Percentiles rank a stretch among this genome's conserved stretches.
phyloP scores from a whole-genome alignment of 176 grass and related monocot species.

The Phoenix roebelenii region DNA sequence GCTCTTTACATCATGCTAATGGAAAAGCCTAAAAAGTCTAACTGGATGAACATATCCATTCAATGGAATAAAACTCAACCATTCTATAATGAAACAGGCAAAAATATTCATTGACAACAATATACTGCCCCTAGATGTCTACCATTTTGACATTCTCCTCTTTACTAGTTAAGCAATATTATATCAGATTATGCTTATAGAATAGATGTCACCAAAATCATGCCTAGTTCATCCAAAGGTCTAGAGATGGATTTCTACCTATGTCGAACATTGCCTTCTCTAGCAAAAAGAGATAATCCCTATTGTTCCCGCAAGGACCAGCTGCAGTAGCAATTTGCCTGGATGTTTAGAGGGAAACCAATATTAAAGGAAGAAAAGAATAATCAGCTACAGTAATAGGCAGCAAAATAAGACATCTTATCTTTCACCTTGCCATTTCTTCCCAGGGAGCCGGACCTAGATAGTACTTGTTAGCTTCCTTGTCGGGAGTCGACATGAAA shows the following conservation, averaged over 20 bases:
- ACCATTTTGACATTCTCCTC: too few relatives aligned
- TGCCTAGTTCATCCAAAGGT: neutral
- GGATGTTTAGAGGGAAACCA: constrained; percentile 5
- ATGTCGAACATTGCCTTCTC: constrained; percentile 85
- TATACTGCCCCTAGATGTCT: too few relatives aligned
- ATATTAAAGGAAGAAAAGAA: constrained; percentile 8
- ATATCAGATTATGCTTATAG: neutral
- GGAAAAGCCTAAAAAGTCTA: too few relatives aligned
- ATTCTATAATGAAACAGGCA: too few relatives aligned
- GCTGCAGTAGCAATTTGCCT: constrained; percentile 93
- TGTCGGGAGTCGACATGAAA: constrained; percentile 70
- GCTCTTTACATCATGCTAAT: too few relatives aligned
- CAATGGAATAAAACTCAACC: too few relatives aligned
- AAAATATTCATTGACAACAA: too few relatives aligned
- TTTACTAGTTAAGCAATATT: too few relatives aligned
- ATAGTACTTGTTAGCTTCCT: constrained; percentile 73
- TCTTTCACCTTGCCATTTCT: constrained; percentile 68
- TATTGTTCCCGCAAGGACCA: constrained; percentile 80
- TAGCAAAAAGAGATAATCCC: constrained; percentile 91
- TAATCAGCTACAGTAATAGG: constrained; percentile 11
- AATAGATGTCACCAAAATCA: neutral
- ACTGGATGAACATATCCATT: too few relatives aligned
- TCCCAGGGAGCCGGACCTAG: constrained; percentile 74
- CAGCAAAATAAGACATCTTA: neutral
- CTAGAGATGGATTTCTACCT: constrained; percentile 26